Evolutionary conservation across 2,329 filamentous ascomycete species (phyloP).

Genomic region (Epichloe glyceriae): DNA sequence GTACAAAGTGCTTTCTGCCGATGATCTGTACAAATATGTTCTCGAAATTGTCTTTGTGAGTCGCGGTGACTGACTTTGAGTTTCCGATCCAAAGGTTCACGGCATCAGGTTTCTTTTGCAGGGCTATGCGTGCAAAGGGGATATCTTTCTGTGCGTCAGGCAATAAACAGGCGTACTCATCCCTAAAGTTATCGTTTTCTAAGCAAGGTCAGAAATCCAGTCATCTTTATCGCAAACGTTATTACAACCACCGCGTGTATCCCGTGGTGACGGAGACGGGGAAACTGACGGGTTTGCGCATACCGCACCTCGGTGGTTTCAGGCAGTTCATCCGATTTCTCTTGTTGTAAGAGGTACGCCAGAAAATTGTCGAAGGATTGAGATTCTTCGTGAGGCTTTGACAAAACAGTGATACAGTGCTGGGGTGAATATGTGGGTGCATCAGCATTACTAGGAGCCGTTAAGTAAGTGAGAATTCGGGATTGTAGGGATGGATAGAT

Average conservation of each 20-base stretch:
- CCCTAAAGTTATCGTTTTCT: constrained; percentile 72
- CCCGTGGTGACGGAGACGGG: background rate
- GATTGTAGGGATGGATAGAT: background rate
- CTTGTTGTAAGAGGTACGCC: constrained; percentile 45
- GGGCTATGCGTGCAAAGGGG: constrained; percentile 60
- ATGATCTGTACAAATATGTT: constrained; percentile 70
- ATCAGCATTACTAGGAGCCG: constrained; percentile 22
- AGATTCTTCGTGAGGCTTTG: constrained; percentile 58
- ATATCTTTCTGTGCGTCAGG: constrained; percentile 50
- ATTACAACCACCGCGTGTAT: background rate
- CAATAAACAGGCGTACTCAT: constrained; percentile 56
- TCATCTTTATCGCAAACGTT: background rate
- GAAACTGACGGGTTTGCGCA: constrained; percentile 55
- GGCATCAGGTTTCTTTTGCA: constrained; percentile 54
- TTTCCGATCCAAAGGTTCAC: constrained; percentile 78
- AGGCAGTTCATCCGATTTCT: constrained; percentile 25
- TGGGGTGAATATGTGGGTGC: constrained; percentile 18
- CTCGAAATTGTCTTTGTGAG: constrained; percentile 78
- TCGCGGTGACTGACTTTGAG: constrained; percentile 51
- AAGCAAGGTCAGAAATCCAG: background rate
- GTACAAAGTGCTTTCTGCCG: constrained; percentile 60
- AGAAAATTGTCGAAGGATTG: constrained; percentile 52
- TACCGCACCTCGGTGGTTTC: constrained; percentile 45
- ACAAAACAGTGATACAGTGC: constrained; percentile 35
- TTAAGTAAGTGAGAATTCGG: background rate